Percentiles rank a stretch among this genome's conserved stretches.
These are phyloP conservation scores for Colletotrichum trifolii DNA, from an alignment of 2,329 filamentous ascomycete genomes.

Conservation along the genomic window DNA sequence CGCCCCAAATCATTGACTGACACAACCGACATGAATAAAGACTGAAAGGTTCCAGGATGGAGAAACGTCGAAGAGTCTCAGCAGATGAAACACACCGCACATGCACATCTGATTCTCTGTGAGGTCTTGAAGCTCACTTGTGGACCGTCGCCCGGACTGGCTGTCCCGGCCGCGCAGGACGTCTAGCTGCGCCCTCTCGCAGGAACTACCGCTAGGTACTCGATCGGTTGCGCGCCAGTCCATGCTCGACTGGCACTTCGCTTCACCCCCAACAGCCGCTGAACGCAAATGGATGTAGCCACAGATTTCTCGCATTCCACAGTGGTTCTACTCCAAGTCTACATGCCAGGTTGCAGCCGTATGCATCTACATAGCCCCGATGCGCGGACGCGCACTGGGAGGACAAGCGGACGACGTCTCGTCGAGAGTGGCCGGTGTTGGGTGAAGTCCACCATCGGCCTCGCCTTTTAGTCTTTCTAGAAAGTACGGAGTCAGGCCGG, in stretches of 20 bases:
- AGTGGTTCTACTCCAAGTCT: no score
- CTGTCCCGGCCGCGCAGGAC: not conserved
- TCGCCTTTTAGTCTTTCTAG: not conserved
- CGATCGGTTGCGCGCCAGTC: not conserved
- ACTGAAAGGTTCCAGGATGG: no score
- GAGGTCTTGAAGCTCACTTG: not conserved
- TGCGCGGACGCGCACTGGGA: no score
- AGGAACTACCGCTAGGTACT: not conserved
- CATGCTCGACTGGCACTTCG: not conserved
- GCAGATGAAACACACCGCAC: slow-evolving; percentile 16
- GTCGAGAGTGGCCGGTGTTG: not conserved
- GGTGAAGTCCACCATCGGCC: not conserved
- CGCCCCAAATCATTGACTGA: no score
- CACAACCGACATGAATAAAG: no score
- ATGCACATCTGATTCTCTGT: not conserved
- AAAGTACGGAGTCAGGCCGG: slow-evolving; percentile 5
- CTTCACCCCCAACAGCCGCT: not conserved
- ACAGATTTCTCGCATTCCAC: no score
- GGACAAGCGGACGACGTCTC: not conserved
- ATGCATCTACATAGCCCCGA: no score
- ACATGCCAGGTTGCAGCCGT: no score
- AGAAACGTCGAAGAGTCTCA: not conserved
- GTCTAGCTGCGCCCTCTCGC: slow-evolving; percentile 5
- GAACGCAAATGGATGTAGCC: not conserved
- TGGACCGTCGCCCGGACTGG: not conserved